Conservation (phyloP, 495 filamentous ascomycete genomes). For the Chaetomium fimeti region DNA sequence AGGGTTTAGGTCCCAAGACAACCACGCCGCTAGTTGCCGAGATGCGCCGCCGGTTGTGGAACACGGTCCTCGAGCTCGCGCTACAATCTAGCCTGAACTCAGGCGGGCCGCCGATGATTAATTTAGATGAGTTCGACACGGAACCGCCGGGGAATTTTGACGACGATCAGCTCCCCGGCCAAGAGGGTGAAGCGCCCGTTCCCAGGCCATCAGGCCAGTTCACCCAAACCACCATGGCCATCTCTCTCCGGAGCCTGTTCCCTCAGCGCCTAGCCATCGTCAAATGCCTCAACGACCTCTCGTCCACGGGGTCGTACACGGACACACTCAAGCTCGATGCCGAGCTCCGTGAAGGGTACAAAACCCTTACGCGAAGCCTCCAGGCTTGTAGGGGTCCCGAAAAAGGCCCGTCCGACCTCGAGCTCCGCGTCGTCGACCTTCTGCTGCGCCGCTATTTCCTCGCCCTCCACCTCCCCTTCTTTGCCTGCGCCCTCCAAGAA, state of each 20-base stretch:
- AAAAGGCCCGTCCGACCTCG: slow-evolving; percentile 39
- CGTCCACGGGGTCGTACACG: slow-evolving; percentile 30
- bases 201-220: slow-evolving; percentile 38
- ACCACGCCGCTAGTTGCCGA: slow-evolving; percentile 48
- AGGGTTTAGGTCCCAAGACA: slow-evolving; percentile 22
- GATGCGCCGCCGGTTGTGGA: slow-evolving; percentile 62
- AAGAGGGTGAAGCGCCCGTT: not conserved
- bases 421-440: slow-evolving; percentile 43
- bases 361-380: slow-evolving; percentile 41
- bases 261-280: slow-evolving; percentile 48
- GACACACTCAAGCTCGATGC: slow-evolving; percentile 37
- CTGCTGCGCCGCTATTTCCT: slow-evolving; percentile 48
- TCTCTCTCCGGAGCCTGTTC: slow-evolving; percentile 48
- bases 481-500: slow-evolving; percentile 37
- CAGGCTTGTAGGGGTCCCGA: slow-evolving; percentile 25
- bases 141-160: slow-evolving; percentile 49
- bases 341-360: slow-evolving; percentile 41
- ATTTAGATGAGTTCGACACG: slow-evolving; percentile 48
- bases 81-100: slow-evolving; percentile 54
- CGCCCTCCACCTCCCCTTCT: slow-evolving; percentile 52
- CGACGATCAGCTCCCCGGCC: slow-evolving; percentile 40
- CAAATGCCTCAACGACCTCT: slow-evolving; percentile 49
- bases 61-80: slow-evolving; percentile 58
- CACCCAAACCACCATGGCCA: slow-evolving; percentile 46
- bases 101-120: slow-evolving; percentile 54